Percentiles rank a stretch among this genome's conserved stretches.
These are phyloP conservation scores for Tylopilus orsonianus DNA, from an alignment of 1,284 basidiomycete genomes.

Conservation along the genomic window DNA sequence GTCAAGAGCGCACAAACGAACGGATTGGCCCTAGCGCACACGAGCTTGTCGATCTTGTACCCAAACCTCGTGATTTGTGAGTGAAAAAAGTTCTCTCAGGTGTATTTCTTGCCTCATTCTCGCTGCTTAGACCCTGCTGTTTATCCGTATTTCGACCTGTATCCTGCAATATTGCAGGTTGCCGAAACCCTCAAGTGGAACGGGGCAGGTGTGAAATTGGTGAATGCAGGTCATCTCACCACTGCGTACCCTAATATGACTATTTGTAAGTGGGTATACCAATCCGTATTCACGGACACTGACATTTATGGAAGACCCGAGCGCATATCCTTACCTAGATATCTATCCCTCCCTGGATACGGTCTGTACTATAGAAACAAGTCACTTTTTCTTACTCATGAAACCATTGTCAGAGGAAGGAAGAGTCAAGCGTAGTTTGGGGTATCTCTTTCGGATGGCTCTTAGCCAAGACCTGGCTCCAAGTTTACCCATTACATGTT, in stretches of 20 bases:
- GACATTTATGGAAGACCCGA: constrained; percentile 33
- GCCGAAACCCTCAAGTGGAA: not conserved
- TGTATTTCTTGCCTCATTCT: not conserved
- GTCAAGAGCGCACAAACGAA: not conserved
- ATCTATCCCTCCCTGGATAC: constrained; percentile 39
- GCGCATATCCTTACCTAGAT: constrained; percentile 46
- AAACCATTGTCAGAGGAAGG: constrained; percentile 10
- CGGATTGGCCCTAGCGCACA: not conserved
- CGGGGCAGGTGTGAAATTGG: constrained; percentile 5
- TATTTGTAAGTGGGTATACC: constrained; percentile 33
- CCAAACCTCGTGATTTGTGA: constrained; percentile 28
- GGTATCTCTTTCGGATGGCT: constrained; percentile 24
- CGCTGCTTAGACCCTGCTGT: constrained; percentile 24
- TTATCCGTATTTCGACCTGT: constrained; percentile 34
- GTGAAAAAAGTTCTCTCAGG: constrained; percentile 1
- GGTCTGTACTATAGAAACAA: constrained; percentile 11
- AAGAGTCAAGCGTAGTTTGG: constrained; percentile 9
- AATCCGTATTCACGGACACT: constrained; percentile 2
- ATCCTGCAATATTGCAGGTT: constrained; percentile 21
- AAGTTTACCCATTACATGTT: constrained; percentile 24
- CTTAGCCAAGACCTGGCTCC: constrained; percentile 22
- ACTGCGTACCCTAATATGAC: constrained; percentile 35
- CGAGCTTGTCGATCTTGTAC: constrained; percentile 9
- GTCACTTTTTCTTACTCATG: constrained; percentile 2
- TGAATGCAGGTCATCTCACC: constrained; percentile 4